Percentiles rank a stretch among this genome's conserved stretches.
Evolutionary conservation across 176 grass and related monocot genomes (phyloP).

Genomic region (Tillandsia fasciculata): DNA sequence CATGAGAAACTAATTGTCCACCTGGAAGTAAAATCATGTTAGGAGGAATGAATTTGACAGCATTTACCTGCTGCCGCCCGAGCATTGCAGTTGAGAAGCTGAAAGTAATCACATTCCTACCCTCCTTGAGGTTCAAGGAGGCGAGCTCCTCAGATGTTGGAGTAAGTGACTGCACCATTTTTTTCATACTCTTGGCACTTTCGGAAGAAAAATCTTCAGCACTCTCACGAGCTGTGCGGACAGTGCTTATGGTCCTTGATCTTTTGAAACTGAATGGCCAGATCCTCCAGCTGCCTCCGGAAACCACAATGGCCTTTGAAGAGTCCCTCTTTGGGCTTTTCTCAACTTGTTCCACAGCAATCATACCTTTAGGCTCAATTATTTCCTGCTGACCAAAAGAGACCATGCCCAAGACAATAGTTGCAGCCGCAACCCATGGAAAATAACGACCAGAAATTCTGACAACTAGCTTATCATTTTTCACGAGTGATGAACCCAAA

Average conservation of each 20-base stretch:
- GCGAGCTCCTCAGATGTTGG: constrained; percentile 75
- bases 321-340: background rate
- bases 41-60: constrained; percentile 2
- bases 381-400: constrained; percentile 62
- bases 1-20: constrained; percentile 11
- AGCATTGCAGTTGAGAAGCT: constrained; percentile 90
- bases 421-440: constrained; percentile 67
- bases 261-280: constrained; percentile 77
- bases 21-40: constrained; percentile 3
- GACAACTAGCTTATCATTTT: constrained; percentile 66
- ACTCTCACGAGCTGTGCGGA: constrained; percentile 22
- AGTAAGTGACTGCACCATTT: constrained; percentile 49
- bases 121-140: constrained; percentile 85
- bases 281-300: constrained; percentile 75
- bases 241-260: constrained; percentile 45
- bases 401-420: constrained; percentile 46
- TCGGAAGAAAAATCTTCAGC: constrained; percentile 15
- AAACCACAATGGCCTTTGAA: constrained; percentile 24
- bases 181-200: constrained; percentile 35
- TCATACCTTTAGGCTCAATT: constrained; percentile 69
- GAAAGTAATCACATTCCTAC: constrained; percentile 67
- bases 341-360: constrained; percentile 55
- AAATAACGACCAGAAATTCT: constrained; percentile 68
- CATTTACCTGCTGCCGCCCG: constrained; percentile 68
- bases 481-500: constrained; percentile 55